Conservation (phyloP, 2,329 filamentous ascomycete species). For the Cladosporium austrohemisphaericum region DNA sequence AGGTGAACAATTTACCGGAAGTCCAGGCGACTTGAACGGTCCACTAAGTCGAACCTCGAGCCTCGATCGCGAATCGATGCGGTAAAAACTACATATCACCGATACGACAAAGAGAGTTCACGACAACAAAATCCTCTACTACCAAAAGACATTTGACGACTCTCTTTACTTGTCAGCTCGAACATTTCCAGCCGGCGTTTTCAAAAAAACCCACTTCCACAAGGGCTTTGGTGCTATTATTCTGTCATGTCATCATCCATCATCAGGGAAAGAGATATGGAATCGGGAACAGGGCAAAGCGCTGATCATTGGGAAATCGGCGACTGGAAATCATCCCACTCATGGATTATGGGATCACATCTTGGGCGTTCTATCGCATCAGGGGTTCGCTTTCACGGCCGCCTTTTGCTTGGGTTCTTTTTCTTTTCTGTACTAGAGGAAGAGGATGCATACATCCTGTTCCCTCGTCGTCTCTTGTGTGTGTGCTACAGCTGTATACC, state of each 20-base stretch:
- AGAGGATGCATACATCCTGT: background rate
- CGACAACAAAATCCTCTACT: background rate
- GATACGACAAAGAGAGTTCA: background rate
- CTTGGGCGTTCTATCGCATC: background rate
- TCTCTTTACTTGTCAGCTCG: conserved; percentile 8
- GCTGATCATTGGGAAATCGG: background rate
- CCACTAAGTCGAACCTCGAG: conserved; percentile 33
- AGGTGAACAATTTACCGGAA: conserved; percentile 19
- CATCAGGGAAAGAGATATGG: conserved; percentile 5
- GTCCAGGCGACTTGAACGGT: conserved; percentile 20
- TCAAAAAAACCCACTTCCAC: background rate
- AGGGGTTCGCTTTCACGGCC: background rate
- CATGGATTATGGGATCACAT: no score
- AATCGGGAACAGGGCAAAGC: background rate
- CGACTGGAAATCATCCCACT: conserved; percentile 1
- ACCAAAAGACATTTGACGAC: conserved; percentile 3
- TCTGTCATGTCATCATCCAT: conserved; percentile 1
- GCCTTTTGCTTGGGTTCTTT: background rate
- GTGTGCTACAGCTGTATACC: conserved; percentile 15
- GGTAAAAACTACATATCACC: conserved; percentile 16
- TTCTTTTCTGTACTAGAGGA: background rate
- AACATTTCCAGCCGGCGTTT: conserved; percentile 2
- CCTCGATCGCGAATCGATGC: conserved; percentile 30
- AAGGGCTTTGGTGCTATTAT: background rate
- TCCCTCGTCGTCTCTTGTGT: background rate